Conservation (phyloP, 2,329 filamentous ascomycete species). For the Geosmithia flava region DNA sequence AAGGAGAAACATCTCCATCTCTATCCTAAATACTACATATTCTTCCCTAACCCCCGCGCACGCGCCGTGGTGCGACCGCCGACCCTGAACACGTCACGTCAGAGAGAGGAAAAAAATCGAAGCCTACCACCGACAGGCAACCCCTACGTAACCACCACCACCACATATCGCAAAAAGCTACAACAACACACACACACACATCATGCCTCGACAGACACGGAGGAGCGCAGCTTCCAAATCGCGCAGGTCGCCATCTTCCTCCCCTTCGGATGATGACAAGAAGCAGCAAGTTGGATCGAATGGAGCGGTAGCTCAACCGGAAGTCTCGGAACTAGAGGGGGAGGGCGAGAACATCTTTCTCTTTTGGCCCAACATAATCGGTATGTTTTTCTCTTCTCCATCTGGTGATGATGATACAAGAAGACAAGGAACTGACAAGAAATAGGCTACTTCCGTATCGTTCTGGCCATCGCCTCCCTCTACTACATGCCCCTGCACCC, state of each 20-base stretch:
- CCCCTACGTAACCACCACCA: neutral
- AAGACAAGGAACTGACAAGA: no score
- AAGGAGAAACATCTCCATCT: neutral
- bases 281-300: conserved; percentile 21
- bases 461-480: conserved; percentile 78
- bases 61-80: no score
- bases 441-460: conserved; percentile 62
- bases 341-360: conserved; percentile 63
- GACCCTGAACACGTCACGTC: neutral
- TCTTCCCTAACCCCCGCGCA: neutral
- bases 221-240: conserved; percentile 19
- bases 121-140: neutral
- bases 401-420: neutral
- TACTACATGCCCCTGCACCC: conserved; percentile 99
- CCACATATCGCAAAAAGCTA: neutral
- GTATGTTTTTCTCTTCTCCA: conserved; percentile 27
- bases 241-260: conserved; percentile 12
- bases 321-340: conserved; percentile 10
- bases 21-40: neutral
- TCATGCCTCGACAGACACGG: conserved; percentile 27
- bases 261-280: conserved; percentile 9
- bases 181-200: conserved; percentile 4
- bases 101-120: neutral
- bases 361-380: conserved; percentile 73
- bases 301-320: conserved; percentile 28